phyloP scores from a whole-genome alignment of 257 asterid genomes.

The Phtheirospermum japonicum region DNA sequence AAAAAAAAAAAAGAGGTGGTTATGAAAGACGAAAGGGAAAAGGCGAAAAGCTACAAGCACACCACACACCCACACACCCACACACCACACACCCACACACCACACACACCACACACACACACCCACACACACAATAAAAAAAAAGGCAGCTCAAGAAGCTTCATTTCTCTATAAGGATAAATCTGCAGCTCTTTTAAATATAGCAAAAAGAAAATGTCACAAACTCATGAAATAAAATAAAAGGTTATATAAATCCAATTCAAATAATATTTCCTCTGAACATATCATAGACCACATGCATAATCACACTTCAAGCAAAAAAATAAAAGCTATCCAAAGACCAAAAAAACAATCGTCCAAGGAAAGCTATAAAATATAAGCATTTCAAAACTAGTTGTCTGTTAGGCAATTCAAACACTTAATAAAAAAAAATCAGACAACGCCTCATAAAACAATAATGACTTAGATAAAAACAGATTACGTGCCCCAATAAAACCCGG shows the following conservation, averaged over 20 bases:
- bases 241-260: constrained; percentile 21
- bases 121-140: too few relatives aligned
- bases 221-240: constrained; percentile 5
- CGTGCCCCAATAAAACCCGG: constrained; percentile 36
- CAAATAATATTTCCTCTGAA: constrained; percentile 25
- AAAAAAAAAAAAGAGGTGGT: too few relatives aligned
- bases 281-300: neutral
- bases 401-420: constrained; percentile 20
- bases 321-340: constrained; percentile 23
- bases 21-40: too few relatives aligned
- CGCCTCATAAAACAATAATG: neutral
- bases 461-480: constrained; percentile 12
- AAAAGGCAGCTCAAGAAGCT: constrained; percentile 12
- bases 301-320: constrained; percentile 26
- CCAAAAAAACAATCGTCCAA: constrained; percentile 27
- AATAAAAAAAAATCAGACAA: constrained; percentile 20
- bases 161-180: neutral
- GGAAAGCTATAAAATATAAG: constrained; percentile 22
- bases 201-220: neutral
- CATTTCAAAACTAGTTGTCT: constrained; percentile 21
- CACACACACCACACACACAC: too few relatives aligned
- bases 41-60: too few relatives aligned
- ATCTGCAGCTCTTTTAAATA: neutral
- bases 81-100: too few relatives aligned
- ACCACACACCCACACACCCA: too few relatives aligned